Evolutionary conservation across 768 basidiomycete species (phyloP).

Genomic region (Hypholoma sublateritium): DNA sequence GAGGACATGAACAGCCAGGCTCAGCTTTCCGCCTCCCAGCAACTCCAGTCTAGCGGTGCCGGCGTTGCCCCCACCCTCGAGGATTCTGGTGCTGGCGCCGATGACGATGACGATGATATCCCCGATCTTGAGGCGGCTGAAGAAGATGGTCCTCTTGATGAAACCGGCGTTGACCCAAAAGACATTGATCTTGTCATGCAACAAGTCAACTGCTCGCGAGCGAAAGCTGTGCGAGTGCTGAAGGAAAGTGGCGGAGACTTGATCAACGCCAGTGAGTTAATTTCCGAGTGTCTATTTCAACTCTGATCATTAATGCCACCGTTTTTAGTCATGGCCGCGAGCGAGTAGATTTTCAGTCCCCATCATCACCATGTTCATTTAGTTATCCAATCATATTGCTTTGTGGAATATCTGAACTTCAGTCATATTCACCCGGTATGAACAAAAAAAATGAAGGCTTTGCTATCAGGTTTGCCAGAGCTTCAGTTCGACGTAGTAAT

Average conservation of each 20-base stretch:
- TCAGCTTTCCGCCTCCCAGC: conserved; percentile 77
- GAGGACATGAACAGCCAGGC: conserved; percentile 87
- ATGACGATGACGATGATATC: conserved; percentile 76
- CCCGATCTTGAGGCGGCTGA: conserved; percentile 83
- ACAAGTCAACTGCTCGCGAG: conserved; percentile 86
- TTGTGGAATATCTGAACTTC: conserved; percentile 9
- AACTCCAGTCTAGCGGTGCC: conserved; percentile 58
- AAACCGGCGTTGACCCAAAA: conserved; percentile 87
- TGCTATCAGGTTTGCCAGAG: conserved; percentile 45
- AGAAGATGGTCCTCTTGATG: conserved; percentile 80
- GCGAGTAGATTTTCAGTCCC: conserved; percentile 57
- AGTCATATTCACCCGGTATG: too few relatives aligned
- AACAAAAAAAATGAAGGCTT: too few relatives aligned
- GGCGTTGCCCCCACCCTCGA: conserved; percentile 47
- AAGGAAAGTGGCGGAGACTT: conserved; percentile 92
- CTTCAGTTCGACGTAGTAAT: conserved; percentile 79
- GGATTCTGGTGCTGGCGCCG: conserved; percentile 49
- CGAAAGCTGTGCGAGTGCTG: conserved; percentile 87
- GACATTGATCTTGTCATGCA: conserved; percentile 94
- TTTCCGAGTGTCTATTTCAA: neutral
- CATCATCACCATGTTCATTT: conserved; percentile 32
- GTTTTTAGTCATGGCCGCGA: conserved; percentile 83
- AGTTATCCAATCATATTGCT: conserved; percentile 21
- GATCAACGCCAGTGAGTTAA: conserved; percentile 90
- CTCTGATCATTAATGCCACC: conserved; percentile 1